A percentile compares a stretch with the other conserved stretches of the same genome.
Conservation (phyloP, 1,139 yeast species). For the Yamadazyma oceani region DNA sequence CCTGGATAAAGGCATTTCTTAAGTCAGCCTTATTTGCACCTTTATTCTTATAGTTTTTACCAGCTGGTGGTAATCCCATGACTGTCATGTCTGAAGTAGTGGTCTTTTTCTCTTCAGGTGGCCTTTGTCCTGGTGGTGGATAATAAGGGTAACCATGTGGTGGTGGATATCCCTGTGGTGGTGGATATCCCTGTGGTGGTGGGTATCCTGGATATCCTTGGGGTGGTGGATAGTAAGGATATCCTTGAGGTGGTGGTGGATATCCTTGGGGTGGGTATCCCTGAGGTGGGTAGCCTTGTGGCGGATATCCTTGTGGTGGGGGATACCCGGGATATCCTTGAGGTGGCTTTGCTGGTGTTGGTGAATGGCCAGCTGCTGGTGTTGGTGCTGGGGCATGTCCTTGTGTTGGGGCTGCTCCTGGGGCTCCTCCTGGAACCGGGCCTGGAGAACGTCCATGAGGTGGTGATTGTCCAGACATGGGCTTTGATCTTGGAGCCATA, state of each 20-base stretch:
- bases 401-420: conserved; percentile 13
- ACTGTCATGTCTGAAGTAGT: conserved; percentile 30
- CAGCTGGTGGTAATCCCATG: conserved; percentile 40
- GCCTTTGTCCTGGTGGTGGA: conserved; percentile 10
- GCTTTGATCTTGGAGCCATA: not conserved
- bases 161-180: conserved; percentile 19
- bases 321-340: not conserved
- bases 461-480: not conserved
- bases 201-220: conserved; percentile 13
- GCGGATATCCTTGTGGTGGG: conserved; percentile 12
- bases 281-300: conserved; percentile 7
- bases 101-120: conserved; percentile 8
- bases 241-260: conserved; percentile 17
- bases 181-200: conserved; percentile 14
- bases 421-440: conserved; percentile 2
- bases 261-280: conserved; percentile 7
- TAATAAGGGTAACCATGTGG: too few species aligned
- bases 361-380: not conserved
- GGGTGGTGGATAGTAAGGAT: conserved; percentile 14
- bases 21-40: conserved; percentile 38
- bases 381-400: not conserved
- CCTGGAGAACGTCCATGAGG: not conserved
- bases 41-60: conserved; percentile 34
- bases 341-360: not conserved
- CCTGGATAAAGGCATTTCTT: conserved; percentile 43